Evolutionary conservation across 495 filamentous ascomycete species (phyloP).

Genomic region (Glonium stellatum): DNA sequence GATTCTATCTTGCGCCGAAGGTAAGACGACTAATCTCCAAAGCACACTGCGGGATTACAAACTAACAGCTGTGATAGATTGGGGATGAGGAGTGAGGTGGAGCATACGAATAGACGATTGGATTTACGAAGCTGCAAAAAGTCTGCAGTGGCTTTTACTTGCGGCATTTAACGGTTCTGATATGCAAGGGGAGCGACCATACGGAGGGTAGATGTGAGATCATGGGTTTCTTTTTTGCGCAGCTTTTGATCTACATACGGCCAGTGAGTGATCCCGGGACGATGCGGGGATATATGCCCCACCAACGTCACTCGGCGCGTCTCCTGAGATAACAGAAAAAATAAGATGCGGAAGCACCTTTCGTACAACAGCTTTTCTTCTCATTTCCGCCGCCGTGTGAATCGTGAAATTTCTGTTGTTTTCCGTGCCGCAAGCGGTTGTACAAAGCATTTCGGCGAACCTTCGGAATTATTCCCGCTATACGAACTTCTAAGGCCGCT

Average conservation of each 20-base stretch:
- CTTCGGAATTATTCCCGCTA: no score
- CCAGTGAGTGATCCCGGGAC: background rate
- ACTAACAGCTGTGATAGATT: constrained; percentile 49
- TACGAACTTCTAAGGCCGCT: no score
- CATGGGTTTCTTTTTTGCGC: background rate
- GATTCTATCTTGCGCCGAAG: constrained; percentile 99
- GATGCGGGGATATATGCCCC: no score
- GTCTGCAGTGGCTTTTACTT: no score
- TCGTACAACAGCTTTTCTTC: no score
- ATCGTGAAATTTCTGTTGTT: no score
- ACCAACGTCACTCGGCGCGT: no score
- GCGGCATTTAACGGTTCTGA: background rate
- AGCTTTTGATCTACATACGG: background rate
- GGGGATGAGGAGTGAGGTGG: constrained; percentile 71
- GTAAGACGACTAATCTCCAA: constrained; percentile 40
- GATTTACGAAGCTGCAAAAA: background rate
- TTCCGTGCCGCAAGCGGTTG: no score
- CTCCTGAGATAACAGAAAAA: no score
- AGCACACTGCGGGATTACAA: constrained; percentile 3
- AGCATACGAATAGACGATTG: background rate
- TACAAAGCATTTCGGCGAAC: no score
- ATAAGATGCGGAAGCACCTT: no score
- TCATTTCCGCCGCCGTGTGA: no score
- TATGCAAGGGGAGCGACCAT: background rate
- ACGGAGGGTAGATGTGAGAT: background rate